Evolutionary conservation across 176 grass and related monocot genomes (phyloP).

Genomic region (Echinochloa phyllopogon): DNA sequence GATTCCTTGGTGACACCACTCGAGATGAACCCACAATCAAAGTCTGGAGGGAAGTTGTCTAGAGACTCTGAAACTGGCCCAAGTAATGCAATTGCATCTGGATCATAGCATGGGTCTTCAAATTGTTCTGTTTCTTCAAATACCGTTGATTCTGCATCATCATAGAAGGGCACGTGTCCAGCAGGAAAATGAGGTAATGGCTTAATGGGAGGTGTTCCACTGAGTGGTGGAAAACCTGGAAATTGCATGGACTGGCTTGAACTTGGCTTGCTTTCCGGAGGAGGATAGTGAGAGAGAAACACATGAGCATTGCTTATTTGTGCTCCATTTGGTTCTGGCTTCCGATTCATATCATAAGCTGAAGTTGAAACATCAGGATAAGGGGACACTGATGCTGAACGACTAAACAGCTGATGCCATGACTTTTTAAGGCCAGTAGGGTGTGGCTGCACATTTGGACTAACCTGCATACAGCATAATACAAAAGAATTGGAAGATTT

Average conservation of each 20-base stretch:
- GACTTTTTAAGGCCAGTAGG: slow-evolving; percentile 67
- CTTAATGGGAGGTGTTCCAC: slow-evolving; percentile 29
- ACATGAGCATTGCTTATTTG: slow-evolving; percentile 58
- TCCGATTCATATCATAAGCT: slow-evolving; percentile 42
- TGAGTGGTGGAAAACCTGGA: slow-evolving; percentile 53
- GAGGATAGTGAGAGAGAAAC: slow-evolving; percentile 54
- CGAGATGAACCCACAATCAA: slow-evolving; percentile 52
- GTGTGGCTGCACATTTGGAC: slow-evolving; percentile 63
- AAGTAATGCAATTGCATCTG: slow-evolving; percentile 75
- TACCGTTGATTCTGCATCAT: slow-evolving; percentile 48
- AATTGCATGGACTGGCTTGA: slow-evolving; percentile 47
- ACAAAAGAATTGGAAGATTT: slow-evolving; percentile 37
- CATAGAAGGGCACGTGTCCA: slow-evolving; percentile 54
- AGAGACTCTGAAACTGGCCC: slow-evolving; percentile 81
- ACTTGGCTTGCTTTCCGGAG: slow-evolving; percentile 51
- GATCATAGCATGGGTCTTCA: slow-evolving; percentile 91
- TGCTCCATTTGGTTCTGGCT: slow-evolving; percentile 45
- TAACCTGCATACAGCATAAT: slow-evolving; percentile 62
- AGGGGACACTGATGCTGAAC: slow-evolving; percentile 66
- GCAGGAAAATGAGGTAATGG: slow-evolving; percentile 50
- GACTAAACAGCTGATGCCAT: slow-evolving; percentile 85
- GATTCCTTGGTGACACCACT: slow-evolving; percentile 50
- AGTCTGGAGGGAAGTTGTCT: slow-evolving; percentile 67
- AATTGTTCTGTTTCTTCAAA: slow-evolving; percentile 73
- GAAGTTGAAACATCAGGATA: slow-evolving; percentile 56